Base-by-base conservation (phyloP, 202 grass and related monocot species). In the Brachypodium distachyon region DNA sequence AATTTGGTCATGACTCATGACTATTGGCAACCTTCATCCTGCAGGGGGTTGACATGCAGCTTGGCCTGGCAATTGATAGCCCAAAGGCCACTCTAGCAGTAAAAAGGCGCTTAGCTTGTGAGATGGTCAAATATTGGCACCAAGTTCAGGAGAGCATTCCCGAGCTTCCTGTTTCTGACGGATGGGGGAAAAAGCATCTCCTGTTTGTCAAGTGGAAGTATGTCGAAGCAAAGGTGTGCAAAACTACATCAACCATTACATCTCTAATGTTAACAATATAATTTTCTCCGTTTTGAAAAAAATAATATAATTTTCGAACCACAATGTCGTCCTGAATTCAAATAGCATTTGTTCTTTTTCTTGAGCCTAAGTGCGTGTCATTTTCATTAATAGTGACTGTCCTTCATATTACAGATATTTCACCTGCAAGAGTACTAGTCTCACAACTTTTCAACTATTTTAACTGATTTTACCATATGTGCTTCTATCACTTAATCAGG, bases 41-140 rank as follows among this genome's bases (percentile, higher is more conserved):
- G 48, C 58, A 99, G 96, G 90, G 89, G 18, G 96, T 89, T 36
- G 92, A 99, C 76, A 86, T 96, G 77, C 96, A 99, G 81, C 96
- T 99, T 83, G 96, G 96, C 48, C 82, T 99, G 52, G 96, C 96
- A 87, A 93, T 96, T 72, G 96, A 96, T 63, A 99, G 90, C 32
- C 87, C 92, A 68, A 99, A 99, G 62, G 96, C 96, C 52, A 96
- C 96, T 53, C 79, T 96, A 75, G 92, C 96, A 69, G 96, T 99
- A 75, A 99, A 99, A 86, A 86, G 96, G 7, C 87, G 96, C 17
- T 81, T 99, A 77, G 96, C 96, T 70, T 99, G 96, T 46, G 96
- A 99, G 79, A 99, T 99, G 92, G 87, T 96, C 10, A 99, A 96
- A 38, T 99, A 93, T 56, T 99, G 96, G 96, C 70, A 91, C 28